Evolutionary conservation across 192 early-diverging fungal species (phyloP).

Genomic region (Spinellus fusiger): DNA sequence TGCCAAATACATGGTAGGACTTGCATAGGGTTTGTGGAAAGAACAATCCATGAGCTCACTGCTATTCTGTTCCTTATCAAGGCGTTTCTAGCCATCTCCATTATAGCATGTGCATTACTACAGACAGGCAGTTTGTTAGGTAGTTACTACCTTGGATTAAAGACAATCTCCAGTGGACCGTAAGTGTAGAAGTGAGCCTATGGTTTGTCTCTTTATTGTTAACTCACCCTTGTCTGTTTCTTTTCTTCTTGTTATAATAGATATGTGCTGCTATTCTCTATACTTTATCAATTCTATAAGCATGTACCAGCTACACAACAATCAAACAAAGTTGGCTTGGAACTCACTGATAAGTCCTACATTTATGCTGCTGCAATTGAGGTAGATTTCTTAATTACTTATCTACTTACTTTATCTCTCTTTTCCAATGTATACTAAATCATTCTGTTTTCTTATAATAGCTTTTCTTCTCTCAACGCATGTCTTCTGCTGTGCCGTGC

Average conservation of each 20-base stretch:
- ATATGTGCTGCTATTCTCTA: conserved; percentile 46
- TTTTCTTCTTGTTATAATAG: conserved; percentile 9
- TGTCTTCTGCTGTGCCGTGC: conserved; percentile 34
- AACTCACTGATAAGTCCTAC: conserved; percentile 41
- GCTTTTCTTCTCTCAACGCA: conserved; percentile 33
- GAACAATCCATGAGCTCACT: not conserved
- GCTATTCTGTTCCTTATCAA: not conserved
- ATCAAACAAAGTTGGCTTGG: conserved; percentile 34
- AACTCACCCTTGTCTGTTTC: not conserved
- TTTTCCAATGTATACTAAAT: not conserved
- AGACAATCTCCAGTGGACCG: conserved; percentile 42
- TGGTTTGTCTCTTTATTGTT: not conserved
- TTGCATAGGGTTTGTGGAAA: not conserved
- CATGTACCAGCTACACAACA: conserved; percentile 42
- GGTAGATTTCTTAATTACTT: not conserved
- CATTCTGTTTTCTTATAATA: conserved; percentile 9
- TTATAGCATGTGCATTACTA: conserved; percentile 37
- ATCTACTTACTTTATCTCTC: not conserved
- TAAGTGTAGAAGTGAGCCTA: conserved; percentile 34
- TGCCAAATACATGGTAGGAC: conserved; percentile 49
- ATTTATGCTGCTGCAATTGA: conserved; percentile 32
- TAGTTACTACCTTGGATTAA: too few relatives aligned
- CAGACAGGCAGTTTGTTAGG: conserved; percentile 29
- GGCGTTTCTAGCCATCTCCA: conserved; percentile 45
- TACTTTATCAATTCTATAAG: conserved; percentile 45